Base-by-base conservation (phyloP, 805 yeast genomes). In the Yarrowia hollandica region DNA sequence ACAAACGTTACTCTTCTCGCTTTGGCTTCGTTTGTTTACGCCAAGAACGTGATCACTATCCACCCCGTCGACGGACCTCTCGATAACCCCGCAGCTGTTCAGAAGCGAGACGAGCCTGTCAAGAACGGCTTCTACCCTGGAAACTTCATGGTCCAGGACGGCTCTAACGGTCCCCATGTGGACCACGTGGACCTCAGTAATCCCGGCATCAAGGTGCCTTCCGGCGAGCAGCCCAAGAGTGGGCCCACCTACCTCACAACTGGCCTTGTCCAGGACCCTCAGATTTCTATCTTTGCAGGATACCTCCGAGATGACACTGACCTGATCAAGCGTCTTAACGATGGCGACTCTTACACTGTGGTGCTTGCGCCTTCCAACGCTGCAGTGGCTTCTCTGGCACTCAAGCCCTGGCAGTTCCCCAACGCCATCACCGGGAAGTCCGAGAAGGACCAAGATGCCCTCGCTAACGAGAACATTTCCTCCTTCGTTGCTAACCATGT, bases 331-430 rank as follows among this genome's bases (percentile, higher is more conserved):
- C 76, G 78, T 62, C 78, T 86, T 63, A 82, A 79, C 61, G 71
- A 75, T 60, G 69, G 72, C 14, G 71, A 74, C 26, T 66, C 67
- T 34, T 74, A 74, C 65, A 75, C 73, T 60, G 71, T 88, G 19
- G 78, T 89, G 6, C 79, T 89, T 66, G 88, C 95, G 2, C 96
- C 96, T 7, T 75, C 82, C 1, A 82, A 89, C 66, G 71, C 69
- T 11, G 91, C 89, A 3, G 75, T 89, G 61, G 72, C 72, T 28
- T 71, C 75, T 1, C 67, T 84, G 48, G 11, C 70, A 3, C 60
- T 69, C 59, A 89, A 88, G 69, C 96, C 96, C 18, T 90, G 96
- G 96, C 85, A 85, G 67, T 89, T 85, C 70, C 96, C 96, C 7
- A 65, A 74, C 5, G 74, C 82, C 14, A 75, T 75, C 19, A 75